Evolutionary conservation across 164 flowering plant species (phyloP), one percentile per base, ranked within the genome.

Genomic region (Chloranthus sessilifolius): DNA sequence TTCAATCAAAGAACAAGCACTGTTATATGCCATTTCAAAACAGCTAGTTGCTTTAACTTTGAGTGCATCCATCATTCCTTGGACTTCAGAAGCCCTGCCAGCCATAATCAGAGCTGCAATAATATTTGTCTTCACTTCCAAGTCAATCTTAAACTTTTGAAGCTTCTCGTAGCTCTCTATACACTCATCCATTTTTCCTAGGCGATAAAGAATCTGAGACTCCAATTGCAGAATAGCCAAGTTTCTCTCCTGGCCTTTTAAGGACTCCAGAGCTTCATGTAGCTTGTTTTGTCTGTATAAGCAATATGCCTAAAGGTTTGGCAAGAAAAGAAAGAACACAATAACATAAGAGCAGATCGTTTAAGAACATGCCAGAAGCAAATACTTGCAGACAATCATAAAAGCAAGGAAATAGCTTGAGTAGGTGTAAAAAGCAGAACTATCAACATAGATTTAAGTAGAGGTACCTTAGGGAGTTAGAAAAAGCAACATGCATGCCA

Each of bases 11-110:
- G 97, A 83, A 62, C 97, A 92, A 40, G 95, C 91, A 52, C 73
- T 72, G 60, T 86, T 92, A 63, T 70, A 92, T n/a, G 95, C 99
- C 79, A 92, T 66, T 74, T 88, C 96, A 78, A 79, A 86, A 68
- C 88, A 88, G 75, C 80, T 82, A 14, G 82, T 76, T 59, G 95
- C 69, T 74, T 86, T 84, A 28, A 86, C 74, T 59, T 73, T 71
- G 19, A 79, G 74, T 25, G 75, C 52, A 31, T 81, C 91, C 73
- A 88, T 19, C 49, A 58, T 55, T 53, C 68, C 72, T 72, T 82
- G 81, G 19, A 86, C 99, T 61, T 92, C 95, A 67, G 88, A 71
- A 64, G 86, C 72, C 62, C 73, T 82, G 53, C 95, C 95, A 64
- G 94, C 85, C 24, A 76, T 68, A 56, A 86, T 66, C 71, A 88